Evolutionary conservation across 192 early-diverging fungal genomes (phyloP).

Genomic region (Umbelopsis sp.): DNA sequence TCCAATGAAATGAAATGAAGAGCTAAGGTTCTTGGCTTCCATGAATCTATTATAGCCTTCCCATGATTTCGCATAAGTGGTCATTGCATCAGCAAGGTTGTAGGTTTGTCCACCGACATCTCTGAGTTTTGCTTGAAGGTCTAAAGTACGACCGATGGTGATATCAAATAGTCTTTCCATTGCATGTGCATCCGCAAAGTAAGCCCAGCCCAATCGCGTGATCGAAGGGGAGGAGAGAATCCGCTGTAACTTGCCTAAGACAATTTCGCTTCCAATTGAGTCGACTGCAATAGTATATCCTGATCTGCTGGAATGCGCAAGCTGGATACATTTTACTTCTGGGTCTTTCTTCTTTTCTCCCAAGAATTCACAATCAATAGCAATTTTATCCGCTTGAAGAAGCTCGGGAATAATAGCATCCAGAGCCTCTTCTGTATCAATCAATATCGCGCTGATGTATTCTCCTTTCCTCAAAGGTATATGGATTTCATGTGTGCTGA

Average conservation of each 20-base stretch:
- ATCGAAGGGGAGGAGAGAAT: slow-evolving; percentile 8
- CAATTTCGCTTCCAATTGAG: neutral
- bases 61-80: slow-evolving; percentile 30
- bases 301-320: slow-evolving; percentile 23
- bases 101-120: slow-evolving; percentile 10
- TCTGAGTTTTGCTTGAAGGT: slow-evolving; percentile 33
- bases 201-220: slow-evolving; percentile 32
- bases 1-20: slow-evolving; percentile 20
- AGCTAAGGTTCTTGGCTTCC: slow-evolving; percentile 23
- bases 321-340: slow-evolving; percentile 34
- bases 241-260: neutral
- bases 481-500: slow-evolving; percentile 4
- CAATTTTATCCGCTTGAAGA: neutral
- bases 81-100: slow-evolving; percentile 29
- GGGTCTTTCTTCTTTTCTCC: slow-evolving; percentile 22
- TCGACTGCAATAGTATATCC: slow-evolving; percentile 36
- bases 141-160: slow-evolving; percentile 23
- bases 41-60: slow-evolving; percentile 28
- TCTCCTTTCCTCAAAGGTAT: neutral
- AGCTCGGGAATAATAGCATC: slow-evolving; percentile 20
- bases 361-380: slow-evolving; percentile 41
- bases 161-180: slow-evolving; percentile 26
- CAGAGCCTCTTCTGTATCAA: slow-evolving; percentile 25
- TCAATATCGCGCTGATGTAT: slow-evolving; percentile 1
- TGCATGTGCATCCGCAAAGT: slow-evolving; percentile 31